Conservation (phyloP, 2,329 filamentous ascomycete species). For the Epichloe amarillans region DNA sequence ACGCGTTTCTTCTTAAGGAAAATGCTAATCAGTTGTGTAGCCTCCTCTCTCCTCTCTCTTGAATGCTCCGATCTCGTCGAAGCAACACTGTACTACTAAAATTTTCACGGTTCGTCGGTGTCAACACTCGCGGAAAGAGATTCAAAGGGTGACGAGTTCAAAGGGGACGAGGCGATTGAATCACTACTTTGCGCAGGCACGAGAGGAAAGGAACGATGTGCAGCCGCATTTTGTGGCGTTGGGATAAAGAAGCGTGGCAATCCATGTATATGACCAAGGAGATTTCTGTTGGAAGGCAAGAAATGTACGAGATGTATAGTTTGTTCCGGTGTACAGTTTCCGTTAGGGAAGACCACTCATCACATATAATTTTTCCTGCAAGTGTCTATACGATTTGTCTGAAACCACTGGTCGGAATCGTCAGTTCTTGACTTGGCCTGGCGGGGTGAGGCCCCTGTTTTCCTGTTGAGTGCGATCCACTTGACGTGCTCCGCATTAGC, state of each 20-base stretch:
- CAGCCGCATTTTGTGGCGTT: background rate
- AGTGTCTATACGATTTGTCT: too few species aligned
- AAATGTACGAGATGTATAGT: background rate
- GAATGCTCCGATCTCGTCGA: conserved; percentile 13
- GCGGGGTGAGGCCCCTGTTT: too few species aligned
- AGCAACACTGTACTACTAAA: background rate
- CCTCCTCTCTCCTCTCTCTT: conserved; percentile 52
- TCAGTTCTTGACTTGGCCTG: too few species aligned
- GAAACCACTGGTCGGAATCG: too few species aligned
- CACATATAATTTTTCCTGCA: too few species aligned
- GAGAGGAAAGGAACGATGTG: background rate
- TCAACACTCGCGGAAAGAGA: background rate
- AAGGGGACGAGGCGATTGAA: background rate
- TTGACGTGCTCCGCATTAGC: too few species aligned
- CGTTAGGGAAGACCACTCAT: too few species aligned
- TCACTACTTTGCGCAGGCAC: background rate
- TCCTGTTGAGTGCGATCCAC: too few species aligned
- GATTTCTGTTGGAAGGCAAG: background rate
- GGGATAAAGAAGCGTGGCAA: background rate
- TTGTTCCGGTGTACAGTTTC: too few species aligned
- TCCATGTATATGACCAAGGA: background rate
- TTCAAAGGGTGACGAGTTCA: background rate
- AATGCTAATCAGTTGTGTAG: conserved; percentile 23
- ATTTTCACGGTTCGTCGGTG: background rate
- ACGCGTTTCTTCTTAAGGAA: background rate